phyloP scores from a whole-genome alignment of 305 asterid species.

The Ilex paraguariensis region DNA sequence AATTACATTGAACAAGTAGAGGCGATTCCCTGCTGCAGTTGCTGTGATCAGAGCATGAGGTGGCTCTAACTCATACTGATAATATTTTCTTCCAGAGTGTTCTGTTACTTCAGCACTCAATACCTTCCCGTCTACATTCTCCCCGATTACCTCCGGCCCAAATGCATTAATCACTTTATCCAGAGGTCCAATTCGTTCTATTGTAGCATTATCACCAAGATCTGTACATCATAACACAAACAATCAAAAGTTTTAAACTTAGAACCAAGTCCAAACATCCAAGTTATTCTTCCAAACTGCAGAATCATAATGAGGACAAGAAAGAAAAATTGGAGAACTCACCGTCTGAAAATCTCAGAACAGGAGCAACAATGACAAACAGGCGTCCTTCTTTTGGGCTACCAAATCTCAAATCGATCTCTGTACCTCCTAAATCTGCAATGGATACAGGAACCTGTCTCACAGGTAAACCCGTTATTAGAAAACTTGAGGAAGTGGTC shows the following conservation, averaged over 20 bases:
- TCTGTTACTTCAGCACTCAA: conserved; percentile 55
- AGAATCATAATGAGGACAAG: conserved; percentile 5
- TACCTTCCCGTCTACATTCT: conserved; percentile 91
- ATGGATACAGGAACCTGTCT: conserved; percentile 53
- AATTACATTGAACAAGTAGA: conserved; percentile 71
- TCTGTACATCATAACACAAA: conserved; percentile 32
- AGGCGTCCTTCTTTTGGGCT: conserved; percentile 76
- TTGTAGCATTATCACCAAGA: conserved; percentile 70
- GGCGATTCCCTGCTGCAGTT: conserved; percentile 98
- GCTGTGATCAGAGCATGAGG: conserved; percentile 89
- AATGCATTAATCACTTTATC: conserved; percentile 88
- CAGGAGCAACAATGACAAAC: conserved; percentile 86
- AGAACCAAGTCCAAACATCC: no score
- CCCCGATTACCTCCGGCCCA: conserved; percentile 95
- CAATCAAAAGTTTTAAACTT: neutral
- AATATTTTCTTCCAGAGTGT: conserved; percentile 73
- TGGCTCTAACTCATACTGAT: conserved; percentile 87
- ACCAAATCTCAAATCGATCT: conserved; percentile 47
- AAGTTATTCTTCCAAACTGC: neutral
- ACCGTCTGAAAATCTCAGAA: conserved; percentile 81
- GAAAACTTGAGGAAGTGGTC: no score
- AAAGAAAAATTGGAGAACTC: conserved; percentile 13
- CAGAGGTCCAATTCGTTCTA: conserved; percentile 82
- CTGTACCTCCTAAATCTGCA: conserved; percentile 61
- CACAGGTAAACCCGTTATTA: no score